phyloP scores from a whole-genome alignment of 2,329 filamentous ascomycete genomes.

The Talaromyces pinophilus region DNA sequence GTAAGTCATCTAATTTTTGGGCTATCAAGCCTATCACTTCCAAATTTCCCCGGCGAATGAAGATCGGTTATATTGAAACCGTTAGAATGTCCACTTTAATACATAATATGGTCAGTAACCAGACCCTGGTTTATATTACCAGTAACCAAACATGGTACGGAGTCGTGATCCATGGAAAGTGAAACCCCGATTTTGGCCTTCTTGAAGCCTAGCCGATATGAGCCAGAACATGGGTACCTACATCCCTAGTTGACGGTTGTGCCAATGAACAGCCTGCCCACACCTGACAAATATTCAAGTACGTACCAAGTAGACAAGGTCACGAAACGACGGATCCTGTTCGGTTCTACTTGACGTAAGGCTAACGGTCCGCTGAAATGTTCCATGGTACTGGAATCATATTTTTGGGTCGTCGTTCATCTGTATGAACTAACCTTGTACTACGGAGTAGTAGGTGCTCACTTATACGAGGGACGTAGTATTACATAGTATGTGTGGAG shows the following conservation, averaged over 20 bases:
- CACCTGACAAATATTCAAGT: too few relatives aligned
- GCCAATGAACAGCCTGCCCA: conserved; percentile 2
- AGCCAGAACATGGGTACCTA: neutral
- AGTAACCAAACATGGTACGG: neutral
- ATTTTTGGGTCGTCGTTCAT: conserved; percentile 3
- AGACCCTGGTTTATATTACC: neutral
- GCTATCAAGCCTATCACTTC: neutral
- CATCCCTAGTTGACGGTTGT: neutral
- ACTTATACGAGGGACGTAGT: neutral
- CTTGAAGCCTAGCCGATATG: neutral
- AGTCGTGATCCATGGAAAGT: neutral
- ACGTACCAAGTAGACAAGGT: too few relatives aligned
- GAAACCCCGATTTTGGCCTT: neutral
- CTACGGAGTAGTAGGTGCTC: neutral
- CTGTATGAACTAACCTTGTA: neutral
- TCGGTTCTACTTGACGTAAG: neutral
- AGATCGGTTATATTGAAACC: neutral
- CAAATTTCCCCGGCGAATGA: neutral
- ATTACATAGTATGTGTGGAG: neutral
- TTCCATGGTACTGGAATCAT: conserved; percentile 8
- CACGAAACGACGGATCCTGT: neutral
- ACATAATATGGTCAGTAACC: neutral
- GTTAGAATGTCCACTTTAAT: neutral
- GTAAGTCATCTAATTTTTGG: neutral
- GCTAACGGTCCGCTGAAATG: conserved; percentile 1